A percentile compares a stretch with the other conserved stretches of the same genome.
Conservation (phyloP, 805 yeast species). For the Candida mattraensis region DNA sequence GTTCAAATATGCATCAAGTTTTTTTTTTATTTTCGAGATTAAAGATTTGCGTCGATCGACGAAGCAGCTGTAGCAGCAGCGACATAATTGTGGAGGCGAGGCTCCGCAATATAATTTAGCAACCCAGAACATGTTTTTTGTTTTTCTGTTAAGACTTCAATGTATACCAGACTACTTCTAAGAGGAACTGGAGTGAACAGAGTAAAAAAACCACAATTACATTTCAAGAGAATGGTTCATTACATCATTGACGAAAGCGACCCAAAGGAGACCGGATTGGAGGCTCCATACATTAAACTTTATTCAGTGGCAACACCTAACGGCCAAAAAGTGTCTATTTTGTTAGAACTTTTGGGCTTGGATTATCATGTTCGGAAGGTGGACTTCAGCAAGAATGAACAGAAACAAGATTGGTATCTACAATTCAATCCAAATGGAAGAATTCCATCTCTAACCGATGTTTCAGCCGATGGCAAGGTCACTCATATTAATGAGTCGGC, state of each 20-base stretch:
- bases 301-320: slow-evolving; percentile 47
- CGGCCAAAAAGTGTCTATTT: slow-evolving; percentile 42
- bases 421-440: slow-evolving; percentile 62
- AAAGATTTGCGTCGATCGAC: slow-evolving; percentile 7
- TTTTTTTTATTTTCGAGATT: not conserved
- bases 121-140: too few relatives aligned
- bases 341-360: slow-evolving; percentile 42
- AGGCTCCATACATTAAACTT: slow-evolving; percentile 44
- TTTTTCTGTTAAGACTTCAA: too few relatives aligned
- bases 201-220: slow-evolving; percentile 2
- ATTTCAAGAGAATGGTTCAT: slow-evolving; percentile 28
- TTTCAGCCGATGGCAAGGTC: slow-evolving; percentile 39
- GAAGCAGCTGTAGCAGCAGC: not conserved
- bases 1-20: not conserved
- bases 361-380: slow-evolving; percentile 42
- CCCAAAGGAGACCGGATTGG: slow-evolving; percentile 32
- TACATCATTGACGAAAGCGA: slow-evolving; percentile 35
- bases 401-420: slow-evolving; percentile 58
- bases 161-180: not conserved
- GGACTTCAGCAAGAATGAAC: slow-evolving; percentile 43
- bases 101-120: too few relatives aligned
- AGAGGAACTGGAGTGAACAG: not conserved
- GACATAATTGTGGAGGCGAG: too few relatives aligned
- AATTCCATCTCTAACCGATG: slow-evolving; percentile 54
- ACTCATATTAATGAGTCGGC: slow-evolving; percentile 56